Conservation (phyloP, 345 rosid species). For the Salix dunnii region DNA sequence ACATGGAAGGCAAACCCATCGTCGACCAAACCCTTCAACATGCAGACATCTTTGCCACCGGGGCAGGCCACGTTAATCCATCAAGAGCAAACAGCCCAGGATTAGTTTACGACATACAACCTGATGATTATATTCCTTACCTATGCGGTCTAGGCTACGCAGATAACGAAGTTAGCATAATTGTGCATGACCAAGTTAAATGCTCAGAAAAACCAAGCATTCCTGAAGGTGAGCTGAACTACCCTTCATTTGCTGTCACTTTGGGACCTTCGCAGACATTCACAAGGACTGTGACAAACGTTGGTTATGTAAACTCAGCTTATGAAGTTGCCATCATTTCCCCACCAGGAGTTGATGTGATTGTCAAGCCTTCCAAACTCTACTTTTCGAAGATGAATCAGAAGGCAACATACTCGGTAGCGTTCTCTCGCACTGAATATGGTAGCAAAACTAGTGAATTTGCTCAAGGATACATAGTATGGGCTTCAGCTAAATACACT, state of each 20-base stretch:
- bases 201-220: constrained; percentile 8
- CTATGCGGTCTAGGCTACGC: constrained; percentile 14
- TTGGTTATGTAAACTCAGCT: constrained; percentile 31
- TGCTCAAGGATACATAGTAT: constrained; percentile 37
- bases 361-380: constrained; percentile 34
- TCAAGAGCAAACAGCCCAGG: constrained; percentile 42
- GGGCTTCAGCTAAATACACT: constrained; percentile 31
- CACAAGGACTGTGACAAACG: constrained; percentile 45
- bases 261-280: constrained; percentile 40
- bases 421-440: constrained; percentile 17
- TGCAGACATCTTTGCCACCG: constrained; percentile 46
- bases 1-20: not conserved
- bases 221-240: constrained; percentile 27
- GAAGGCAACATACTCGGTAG: constrained; percentile 36
- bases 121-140: constrained; percentile 17
- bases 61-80: constrained; percentile 47
- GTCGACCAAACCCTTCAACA: constrained; percentile 3
- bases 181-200: not conserved
- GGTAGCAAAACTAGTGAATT: constrained; percentile 8
- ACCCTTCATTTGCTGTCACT: constrained; percentile 44
- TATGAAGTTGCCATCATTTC: constrained; percentile 24
- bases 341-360: constrained; percentile 32
- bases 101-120: constrained; percentile 37
- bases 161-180: not conserved
- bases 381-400: constrained; percentile 34